phyloP scores from a whole-genome alignment of 805 yeast species.

The Pichia scutulata region DNA sequence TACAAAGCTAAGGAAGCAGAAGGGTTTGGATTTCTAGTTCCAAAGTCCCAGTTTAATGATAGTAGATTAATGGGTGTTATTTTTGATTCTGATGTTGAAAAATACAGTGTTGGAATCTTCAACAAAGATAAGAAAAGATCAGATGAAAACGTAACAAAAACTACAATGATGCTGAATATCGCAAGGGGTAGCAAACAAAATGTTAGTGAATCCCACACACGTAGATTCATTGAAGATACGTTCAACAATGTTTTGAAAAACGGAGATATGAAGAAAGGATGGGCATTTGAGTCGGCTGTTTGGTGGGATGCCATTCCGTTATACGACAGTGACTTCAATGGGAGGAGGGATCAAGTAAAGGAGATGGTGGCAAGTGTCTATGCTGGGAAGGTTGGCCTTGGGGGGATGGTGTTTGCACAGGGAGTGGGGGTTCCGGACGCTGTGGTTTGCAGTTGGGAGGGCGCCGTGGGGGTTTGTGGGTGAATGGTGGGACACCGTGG shows the following conservation, averaged over 20 bases:
- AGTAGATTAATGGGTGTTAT: conserved; percentile 75
- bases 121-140: background rate
- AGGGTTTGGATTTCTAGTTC: conserved; percentile 90
- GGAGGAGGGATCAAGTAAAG: background rate
- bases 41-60: conserved; percentile 35
- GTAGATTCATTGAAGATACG: conserved; percentile 15
- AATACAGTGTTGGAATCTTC: conserved; percentile 29
- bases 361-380: conserved; percentile 15
- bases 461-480: conserved; percentile 32
- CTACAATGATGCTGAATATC: conserved; percentile 80
- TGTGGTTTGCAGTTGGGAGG: conserved; percentile 52
- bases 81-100: conserved; percentile 80
- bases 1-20: conserved; percentile 31
- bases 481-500: background rate
- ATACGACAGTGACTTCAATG: conserved; percentile 2
- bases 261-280: background rate
- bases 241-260: conserved; percentile 15
- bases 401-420: conserved; percentile 74
- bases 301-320: conserved; percentile 1
- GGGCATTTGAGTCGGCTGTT: background rate
- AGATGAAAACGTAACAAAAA: conserved; percentile 37
- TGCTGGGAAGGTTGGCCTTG: conserved; percentile 41
- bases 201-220: background rate
- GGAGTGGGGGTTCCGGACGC: conserved; percentile 92
- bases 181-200: background rate